These are phyloP conservation scores for Dendrobium officinale DNA, from an alignment of 106 monocot species.

Conservation along the genomic window DNA sequence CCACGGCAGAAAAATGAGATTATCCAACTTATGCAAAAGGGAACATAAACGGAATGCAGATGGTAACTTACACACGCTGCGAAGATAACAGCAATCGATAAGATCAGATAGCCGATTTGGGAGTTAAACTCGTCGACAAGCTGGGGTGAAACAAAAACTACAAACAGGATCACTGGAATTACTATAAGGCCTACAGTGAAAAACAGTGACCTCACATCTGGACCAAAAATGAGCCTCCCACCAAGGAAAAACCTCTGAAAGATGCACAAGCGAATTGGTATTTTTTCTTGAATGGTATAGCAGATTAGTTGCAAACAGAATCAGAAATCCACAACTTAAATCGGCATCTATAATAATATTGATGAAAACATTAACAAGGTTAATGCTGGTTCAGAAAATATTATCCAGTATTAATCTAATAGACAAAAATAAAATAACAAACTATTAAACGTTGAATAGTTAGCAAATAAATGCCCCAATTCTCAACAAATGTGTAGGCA, in stretches of 20 bases:
- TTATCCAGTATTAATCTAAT: background rate
- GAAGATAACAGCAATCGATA: constrained; percentile 35
- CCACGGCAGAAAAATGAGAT: background rate
- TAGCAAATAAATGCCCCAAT: background rate
- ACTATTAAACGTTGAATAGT: background rate
- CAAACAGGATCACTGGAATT: constrained; percentile 55
- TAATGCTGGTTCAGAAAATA: background rate
- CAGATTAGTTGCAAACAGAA: background rate
- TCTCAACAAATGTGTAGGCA: background rate
- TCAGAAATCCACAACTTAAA: background rate
- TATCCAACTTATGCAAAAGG: background rate
- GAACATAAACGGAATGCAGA: background rate
- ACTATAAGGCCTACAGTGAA: constrained; percentile 56
- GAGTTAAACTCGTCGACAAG: constrained; percentile 32
- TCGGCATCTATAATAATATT: background rate
- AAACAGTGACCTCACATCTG: constrained; percentile 62
- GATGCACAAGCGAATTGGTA: background rate
- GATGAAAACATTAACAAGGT: background rate
- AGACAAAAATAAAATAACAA: background rate
- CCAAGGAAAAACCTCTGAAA: constrained; percentile 70
- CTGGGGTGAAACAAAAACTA: constrained; percentile 41
- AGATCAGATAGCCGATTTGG: constrained; percentile 36
- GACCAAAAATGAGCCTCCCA: constrained; percentile 82
- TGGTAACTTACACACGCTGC: constrained; percentile 44
- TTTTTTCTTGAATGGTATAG: background rate